Base-by-base conservation (phyloP, 2,329 filamentous ascomycete species). In the Aureobasidium subglaciale region DNA sequence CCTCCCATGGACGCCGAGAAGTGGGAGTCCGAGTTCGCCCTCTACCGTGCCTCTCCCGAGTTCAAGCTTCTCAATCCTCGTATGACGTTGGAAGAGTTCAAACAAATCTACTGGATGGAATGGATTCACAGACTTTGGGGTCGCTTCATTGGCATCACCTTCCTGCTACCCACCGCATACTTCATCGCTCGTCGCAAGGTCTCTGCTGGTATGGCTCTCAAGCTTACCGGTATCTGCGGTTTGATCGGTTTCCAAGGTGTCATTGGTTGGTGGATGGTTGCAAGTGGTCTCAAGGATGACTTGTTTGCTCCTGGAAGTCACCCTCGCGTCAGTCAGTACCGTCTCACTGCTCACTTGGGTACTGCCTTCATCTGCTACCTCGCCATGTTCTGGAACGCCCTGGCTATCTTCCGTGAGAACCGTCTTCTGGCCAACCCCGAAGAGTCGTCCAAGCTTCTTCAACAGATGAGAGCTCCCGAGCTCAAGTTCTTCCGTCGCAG, bases 261-360 rank as follows among this genome's bases (percentile, higher is more conserved):
- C 65, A 85, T 99, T 61, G 93, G 93, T 55, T 99, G 93, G 93
- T 99, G 93, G 90, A 99, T 99, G 93, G 93, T 99, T 63, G 95
- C 95, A 73, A 95, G 88, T 10, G 93, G 93, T 1, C 78, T 99
- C 60, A 95, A 92, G 70, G 93, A 97, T 68, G 93, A 99, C 70
- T 81, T 99, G 25, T 96, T 99, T 68, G 88, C 88, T 18, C 87
- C 89, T 2, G 93, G 91, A 11, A 87, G 86, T 56, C 90, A 96
- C 70, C 93, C 93, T 0, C 84, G 93, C 58, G 93, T 99, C 48
- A 92, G 86, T 59, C 93, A 99, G 73, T 99, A 99, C 74, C 84
- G 93, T 50, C 80, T 99, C 56, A 87, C 92, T 4, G 83, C 91
- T 8, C 93, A 99, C 71, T 79, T 99, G 10, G 90, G 86, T 30